Evolutionary conservation across 345 rosid species (phyloP).

Genomic region (Eucalyptus marginata): DNA sequence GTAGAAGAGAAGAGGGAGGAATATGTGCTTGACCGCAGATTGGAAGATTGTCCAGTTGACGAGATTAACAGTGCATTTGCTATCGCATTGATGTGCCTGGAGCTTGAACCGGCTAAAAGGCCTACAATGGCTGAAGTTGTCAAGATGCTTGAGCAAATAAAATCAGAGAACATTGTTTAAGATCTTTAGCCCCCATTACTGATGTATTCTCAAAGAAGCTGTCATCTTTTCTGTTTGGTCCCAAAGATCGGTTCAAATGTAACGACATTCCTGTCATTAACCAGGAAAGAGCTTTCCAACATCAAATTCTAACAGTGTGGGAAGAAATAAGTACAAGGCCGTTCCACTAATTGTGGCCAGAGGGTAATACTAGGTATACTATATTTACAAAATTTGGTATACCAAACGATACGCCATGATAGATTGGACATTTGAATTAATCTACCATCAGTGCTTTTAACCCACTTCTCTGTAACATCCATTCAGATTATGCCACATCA

Average conservation of each 20-base stretch:
- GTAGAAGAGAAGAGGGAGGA: constrained; percentile 57
- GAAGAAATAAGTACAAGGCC: background rate
- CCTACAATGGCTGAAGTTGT: constrained; percentile 85
- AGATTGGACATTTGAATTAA: background rate
- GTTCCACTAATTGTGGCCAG: background rate
- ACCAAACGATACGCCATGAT: background rate
- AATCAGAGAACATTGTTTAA: constrained; percentile 3
- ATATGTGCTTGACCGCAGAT: constrained; percentile 42
- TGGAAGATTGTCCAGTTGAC: constrained; percentile 35
- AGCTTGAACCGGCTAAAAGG: constrained; percentile 65
- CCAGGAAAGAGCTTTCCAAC: background rate
- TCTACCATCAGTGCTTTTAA: background rate
- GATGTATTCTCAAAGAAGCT: background rate
- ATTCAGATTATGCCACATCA: background rate
- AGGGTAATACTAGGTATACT: background rate
- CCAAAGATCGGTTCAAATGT: background rate
- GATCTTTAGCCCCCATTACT: background rate
- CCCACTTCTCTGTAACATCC: background rate
- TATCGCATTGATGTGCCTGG: constrained; percentile 68
- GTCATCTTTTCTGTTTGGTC: background rate
- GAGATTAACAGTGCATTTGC: constrained; percentile 45
- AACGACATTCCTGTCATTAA: background rate
- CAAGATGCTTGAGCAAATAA: constrained; percentile 61
- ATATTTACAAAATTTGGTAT: background rate
- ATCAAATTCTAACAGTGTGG: background rate